Evolutionary conservation across 352 stramenopile genomes (phyloP).

Genomic region (Globisporangium spiculum): DNA sequence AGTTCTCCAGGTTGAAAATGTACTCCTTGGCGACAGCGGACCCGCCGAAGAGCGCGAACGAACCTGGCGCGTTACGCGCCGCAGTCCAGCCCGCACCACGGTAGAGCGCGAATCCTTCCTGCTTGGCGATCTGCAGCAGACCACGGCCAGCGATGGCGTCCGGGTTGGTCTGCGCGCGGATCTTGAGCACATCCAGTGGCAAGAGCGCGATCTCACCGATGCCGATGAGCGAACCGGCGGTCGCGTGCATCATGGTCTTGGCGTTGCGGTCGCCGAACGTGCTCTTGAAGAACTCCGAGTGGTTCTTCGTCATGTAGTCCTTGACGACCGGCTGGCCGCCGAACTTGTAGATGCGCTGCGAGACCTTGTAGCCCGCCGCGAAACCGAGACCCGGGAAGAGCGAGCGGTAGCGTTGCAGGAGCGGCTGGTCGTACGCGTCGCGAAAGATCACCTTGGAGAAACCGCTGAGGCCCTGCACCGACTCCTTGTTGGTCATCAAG

Average conservation of each 20-base stretch:
- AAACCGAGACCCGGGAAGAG: conserved; percentile 93
- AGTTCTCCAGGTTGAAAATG: conserved; percentile 89
- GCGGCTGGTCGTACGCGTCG: conserved; percentile 76
- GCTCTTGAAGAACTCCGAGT: conserved; percentile 85
- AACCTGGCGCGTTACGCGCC: conserved; percentile 92
- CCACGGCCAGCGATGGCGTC: conserved; percentile 89
- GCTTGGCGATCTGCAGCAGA: conserved; percentile 91
- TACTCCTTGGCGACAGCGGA: conserved; percentile 88
- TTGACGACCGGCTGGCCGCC: conserved; percentile 93
- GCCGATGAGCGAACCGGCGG: conserved; percentile 91
- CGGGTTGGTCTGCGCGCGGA: conserved; percentile 95
- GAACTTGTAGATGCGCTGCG: conserved; percentile 97
- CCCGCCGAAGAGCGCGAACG: conserved; percentile 94
- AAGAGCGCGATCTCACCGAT: conserved; percentile 94
- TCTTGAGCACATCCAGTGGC: conserved; percentile 96
- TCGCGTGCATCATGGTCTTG: conserved; percentile 93
- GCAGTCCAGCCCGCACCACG: conserved; percentile 90
- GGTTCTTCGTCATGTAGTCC: conserved; percentile 90
- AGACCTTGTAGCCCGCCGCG: conserved; percentile 95
- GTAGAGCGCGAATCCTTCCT: conserved; percentile 91
- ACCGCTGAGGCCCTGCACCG: conserved; percentile 40
- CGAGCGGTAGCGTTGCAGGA: conserved; percentile 78
- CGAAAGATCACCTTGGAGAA: conserved; percentile 89
- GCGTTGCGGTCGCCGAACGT: conserved; percentile 91
- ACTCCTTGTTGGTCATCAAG: conserved; percentile 91